phyloP scores from a whole-genome alignment of 805 yeast genomes.

The Schwanniomyces vanrijiae region DNA sequence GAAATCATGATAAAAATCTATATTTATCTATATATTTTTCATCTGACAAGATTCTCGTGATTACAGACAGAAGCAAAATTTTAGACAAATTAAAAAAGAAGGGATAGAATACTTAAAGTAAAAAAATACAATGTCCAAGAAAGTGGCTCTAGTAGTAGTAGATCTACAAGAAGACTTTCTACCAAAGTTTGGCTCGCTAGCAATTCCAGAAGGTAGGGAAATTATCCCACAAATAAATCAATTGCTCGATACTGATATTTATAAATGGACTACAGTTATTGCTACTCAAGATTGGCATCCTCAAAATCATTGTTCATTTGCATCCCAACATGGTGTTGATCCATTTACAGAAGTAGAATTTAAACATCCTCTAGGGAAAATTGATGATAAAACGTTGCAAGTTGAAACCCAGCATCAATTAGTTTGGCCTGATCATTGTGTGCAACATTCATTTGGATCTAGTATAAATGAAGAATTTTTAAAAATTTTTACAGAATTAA shows the following conservation, averaged over 20 bases:
- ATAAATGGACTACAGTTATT: conserved; percentile 62
- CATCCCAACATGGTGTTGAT: conserved; percentile 54
- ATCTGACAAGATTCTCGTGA: neutral
- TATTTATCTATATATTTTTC: no score
- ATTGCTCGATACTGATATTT: conserved; percentile 39
- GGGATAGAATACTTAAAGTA: neutral
- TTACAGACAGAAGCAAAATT: neutral
- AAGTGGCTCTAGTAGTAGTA: conserved; percentile 63
- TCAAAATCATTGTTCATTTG: conserved; percentile 73
- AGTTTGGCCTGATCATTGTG: conserved; percentile 92
- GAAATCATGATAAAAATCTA: no score
- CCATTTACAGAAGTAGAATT: conserved; percentile 56
- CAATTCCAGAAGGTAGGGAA: conserved; percentile 63
- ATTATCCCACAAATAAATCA: conserved; percentile 53
- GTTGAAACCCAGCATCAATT: conserved; percentile 37
- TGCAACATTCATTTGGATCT: conserved; percentile 70
- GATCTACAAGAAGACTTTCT: conserved; percentile 88
- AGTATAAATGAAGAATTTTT: conserved; percentile 54
- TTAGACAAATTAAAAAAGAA: neutral
- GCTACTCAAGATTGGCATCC: conserved; percentile 94
- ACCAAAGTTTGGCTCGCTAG: conserved; percentile 75
- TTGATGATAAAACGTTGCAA: conserved; percentile 22
- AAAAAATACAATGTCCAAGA: neutral
- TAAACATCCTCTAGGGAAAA: conserved; percentile 46
- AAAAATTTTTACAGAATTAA: conserved; percentile 29